Percentiles rank a stretch among this genome's conserved stretches.
Evolutionary conservation across 768 basidiomycete species (phyloP).

Genomic region (Saitozyma podzolica): DNA sequence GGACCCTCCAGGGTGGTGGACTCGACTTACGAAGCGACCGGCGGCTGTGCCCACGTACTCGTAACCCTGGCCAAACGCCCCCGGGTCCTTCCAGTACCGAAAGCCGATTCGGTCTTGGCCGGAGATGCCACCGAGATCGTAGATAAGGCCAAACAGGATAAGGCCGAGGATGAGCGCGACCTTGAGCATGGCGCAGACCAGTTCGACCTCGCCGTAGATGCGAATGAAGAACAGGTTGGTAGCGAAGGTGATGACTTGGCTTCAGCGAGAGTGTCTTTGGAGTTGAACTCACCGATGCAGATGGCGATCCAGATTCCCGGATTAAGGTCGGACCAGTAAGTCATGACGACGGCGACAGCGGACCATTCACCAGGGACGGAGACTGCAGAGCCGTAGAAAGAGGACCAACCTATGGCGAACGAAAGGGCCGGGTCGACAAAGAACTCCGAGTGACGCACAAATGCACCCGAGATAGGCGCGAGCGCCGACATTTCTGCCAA

Average conservation of each 20-base stretch:
- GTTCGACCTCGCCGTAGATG: slow-evolving; percentile 30
- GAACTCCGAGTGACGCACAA: slow-evolving; percentile 16
- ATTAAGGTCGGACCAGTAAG: slow-evolving; percentile 27
- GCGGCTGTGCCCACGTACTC: not conserved
- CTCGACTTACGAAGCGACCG: not conserved
- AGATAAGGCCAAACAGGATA: slow-evolving; percentile 24
- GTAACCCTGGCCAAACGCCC: slow-evolving; percentile 9
- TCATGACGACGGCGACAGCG: slow-evolving; percentile 17
- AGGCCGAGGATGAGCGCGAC: slow-evolving; percentile 24
- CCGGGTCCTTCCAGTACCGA: slow-evolving; percentile 15
- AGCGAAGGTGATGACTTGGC: slow-evolving; percentile 47
- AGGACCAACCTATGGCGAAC: slow-evolving; percentile 30
- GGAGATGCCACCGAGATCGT: slow-evolving; percentile 14
- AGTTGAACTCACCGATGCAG: slow-evolving; percentile 13
- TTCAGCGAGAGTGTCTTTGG: not conserved
- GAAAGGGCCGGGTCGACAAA: slow-evolving; percentile 33
- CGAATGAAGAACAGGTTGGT: slow-evolving; percentile 52
- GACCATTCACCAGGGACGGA: slow-evolving; percentile 19
- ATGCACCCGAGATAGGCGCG: slow-evolving; percentile 30
- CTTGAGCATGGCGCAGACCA: slow-evolving; percentile 23
- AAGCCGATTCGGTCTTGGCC: slow-evolving; percentile 13
- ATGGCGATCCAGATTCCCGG: slow-evolving; percentile 26
- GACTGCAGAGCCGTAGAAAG: slow-evolving; percentile 13
- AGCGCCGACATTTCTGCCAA: slow-evolving; percentile 66
- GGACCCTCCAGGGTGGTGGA: not conserved